These are phyloP conservation scores for Ajuga reptans DNA, from an alignment of 305 asterid genomes.

Conservation along the genomic window DNA sequence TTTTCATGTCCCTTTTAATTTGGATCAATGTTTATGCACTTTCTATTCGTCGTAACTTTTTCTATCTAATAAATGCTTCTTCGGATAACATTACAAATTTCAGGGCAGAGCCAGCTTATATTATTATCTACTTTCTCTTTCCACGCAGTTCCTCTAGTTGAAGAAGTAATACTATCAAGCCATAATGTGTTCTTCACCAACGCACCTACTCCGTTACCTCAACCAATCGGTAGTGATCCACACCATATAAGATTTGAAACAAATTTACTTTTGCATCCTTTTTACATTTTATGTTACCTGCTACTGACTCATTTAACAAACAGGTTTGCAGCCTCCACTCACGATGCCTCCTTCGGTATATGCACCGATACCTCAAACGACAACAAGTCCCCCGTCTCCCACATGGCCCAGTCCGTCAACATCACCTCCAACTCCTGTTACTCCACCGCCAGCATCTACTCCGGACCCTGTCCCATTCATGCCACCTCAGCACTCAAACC, in stretches of 20 bases:
- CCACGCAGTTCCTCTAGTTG: slow-evolving; percentile 33
- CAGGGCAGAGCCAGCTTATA: slow-evolving; percentile 27
- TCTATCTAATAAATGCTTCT: neutral
- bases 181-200: slow-evolving; percentile 21
- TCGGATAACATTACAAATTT: neutral
- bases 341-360: slow-evolving; percentile 33
- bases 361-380: slow-evolving; percentile 30
- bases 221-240: slow-evolving; percentile 34
- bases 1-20: neutral
- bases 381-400: slow-evolving; percentile 30
- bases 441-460: slow-evolving; percentile 27
- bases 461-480: slow-evolving; percentile 25
- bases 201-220: slow-evolving; percentile 40
- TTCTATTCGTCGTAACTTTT: no score
- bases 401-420: slow-evolving; percentile 32
- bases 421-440: slow-evolving; percentile 30
- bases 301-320: slow-evolving; percentile 28
- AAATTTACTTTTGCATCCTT: neutral
- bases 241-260: neutral
- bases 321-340: slow-evolving; percentile 32
- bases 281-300: slow-evolving; percentile 13
- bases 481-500: slow-evolving; percentile 28
- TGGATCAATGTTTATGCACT: neutral
- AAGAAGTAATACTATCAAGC: slow-evolving; percentile 26
- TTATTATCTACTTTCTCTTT: slow-evolving; percentile 21